Evolutionary conservation across 202 grass and related monocot species (phyloP), one percentile per base, ranked within the genome.

Genomic region (Eragrostis tef): DNA sequence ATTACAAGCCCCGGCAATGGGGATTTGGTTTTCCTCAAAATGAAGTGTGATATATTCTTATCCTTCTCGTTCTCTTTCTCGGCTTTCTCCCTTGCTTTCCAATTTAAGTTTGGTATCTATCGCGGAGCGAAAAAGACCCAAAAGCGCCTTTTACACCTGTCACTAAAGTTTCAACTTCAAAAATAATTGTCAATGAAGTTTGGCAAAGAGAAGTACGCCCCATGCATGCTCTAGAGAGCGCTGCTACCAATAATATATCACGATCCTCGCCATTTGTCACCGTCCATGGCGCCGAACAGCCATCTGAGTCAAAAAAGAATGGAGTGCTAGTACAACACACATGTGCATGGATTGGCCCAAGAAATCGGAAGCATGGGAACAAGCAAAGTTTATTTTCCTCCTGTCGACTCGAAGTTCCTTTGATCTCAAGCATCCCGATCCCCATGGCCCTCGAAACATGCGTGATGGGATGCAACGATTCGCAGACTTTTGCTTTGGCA

Each of bases 251-350:
- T n/a, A n/a, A n/a, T n/a, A 49, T 36, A 24, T 59, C 21, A 54
- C 9, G 29, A 31, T 31, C 29, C 15, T 6, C 9, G 67, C 73
- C 79, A 78, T 66, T 41, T 54, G 73, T 83, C 79, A 26, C 64
- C 22, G 31, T 45, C 43, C 44, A 54, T 11, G 29, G 2, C 12
- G 21, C 6, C 67, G 15, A 74, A 14, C 19, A 70, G 2, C 11
- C 29, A 43, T 75, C 50, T n/a, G 26, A 27, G 63, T 52, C 29
- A 51, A 42, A 26, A 11, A 17, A 20, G 10, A 11, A 29, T 48
- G 25, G 24, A 39, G 61, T 39, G 6, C 5, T 34, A 14, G 48
- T 13, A 54, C 50, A 39, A 6, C 48, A 14, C 70, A 39, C 60
- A 46, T 34, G 67, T 64, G 51, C 69, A 34, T 25, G 14, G 11